Conservation (phyloP, 495 filamentous ascomycete species). For the Letharia lupina region DNA sequence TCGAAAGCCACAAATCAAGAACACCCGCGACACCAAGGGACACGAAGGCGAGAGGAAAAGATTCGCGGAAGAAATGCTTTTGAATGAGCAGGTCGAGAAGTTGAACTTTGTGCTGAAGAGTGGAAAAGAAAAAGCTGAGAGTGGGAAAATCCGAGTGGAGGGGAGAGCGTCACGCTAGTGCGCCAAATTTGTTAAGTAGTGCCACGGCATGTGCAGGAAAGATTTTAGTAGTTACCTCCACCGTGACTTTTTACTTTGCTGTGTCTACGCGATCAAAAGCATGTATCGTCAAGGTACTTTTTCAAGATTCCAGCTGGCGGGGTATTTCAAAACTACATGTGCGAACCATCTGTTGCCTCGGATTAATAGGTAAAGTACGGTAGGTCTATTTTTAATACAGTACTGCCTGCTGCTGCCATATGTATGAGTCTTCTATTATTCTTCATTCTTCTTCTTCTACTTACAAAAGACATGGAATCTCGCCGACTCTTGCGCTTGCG, state of each 20-base stretch:
- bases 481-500: not conserved
- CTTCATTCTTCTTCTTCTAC: too few relatives aligned
- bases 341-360: not conserved
- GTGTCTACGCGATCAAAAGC: not conserved
- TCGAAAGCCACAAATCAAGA: slow-evolving; percentile 24
- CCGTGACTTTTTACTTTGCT: not conserved
- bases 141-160: slow-evolving; percentile 13
- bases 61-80: slow-evolving; percentile 22
- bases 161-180: slow-evolving; percentile 5
- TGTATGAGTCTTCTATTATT: too few relatives aligned
- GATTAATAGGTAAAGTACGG: too few relatives aligned
- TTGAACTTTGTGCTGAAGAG: slow-evolving; percentile 1
- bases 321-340: not conserved
- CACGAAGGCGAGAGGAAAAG: slow-evolving; percentile 20
- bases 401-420: not conserved
- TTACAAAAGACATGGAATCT: too few relatives aligned
- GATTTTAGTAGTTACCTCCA: not conserved
- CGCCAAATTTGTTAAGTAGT: slow-evolving; percentile 17
- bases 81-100: slow-evolving; percentile 10
- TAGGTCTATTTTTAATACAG: too few relatives aligned
- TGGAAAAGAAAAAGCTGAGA: slow-evolving; percentile 17
- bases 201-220: slow-evolving; percentile 1
- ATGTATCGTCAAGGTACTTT: not conserved
- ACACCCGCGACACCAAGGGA: slow-evolving; percentile 25
- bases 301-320: not conserved